phyloP scores from a whole-genome alignment of 192 early-diverging fungal species.

The Coemansia guatemalensis region DNA sequence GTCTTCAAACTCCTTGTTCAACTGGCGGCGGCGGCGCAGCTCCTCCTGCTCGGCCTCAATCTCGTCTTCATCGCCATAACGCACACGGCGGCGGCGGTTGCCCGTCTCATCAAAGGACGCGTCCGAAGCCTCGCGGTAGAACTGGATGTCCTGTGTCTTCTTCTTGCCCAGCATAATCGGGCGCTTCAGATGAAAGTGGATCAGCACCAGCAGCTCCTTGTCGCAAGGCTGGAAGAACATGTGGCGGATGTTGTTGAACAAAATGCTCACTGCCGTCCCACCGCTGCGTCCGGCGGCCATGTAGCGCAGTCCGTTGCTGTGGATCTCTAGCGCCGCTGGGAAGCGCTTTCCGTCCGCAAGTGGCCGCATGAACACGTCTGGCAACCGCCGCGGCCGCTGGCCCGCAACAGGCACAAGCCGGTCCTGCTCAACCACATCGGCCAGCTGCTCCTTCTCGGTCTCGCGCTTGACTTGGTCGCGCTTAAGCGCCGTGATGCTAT shows the following conservation, averaged over 20 bases:
- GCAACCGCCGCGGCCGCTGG: conserved; percentile 70
- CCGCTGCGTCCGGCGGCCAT: conserved; percentile 68
- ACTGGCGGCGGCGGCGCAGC: conserved; percentile 70
- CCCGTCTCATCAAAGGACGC: conserved; percentile 97
- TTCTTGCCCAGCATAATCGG: conserved; percentile 98
- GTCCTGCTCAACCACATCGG: conserved; percentile 94
- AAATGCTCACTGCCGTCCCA: conserved; percentile 85
- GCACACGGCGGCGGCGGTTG: conserved; percentile 78
- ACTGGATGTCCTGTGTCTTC: conserved; percentile 97
- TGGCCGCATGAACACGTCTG: conserved; percentile 93
- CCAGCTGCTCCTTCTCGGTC: conserved; percentile 92
- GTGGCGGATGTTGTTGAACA: conserved; percentile 98
- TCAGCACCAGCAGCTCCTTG: conserved; percentile 88
- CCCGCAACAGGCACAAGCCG: conserved; percentile 77
- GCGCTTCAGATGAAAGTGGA: conserved; percentile 96
- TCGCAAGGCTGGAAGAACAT: conserved; percentile 99
- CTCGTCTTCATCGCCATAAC: conserved; percentile 99
- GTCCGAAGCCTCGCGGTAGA: conserved; percentile 96
- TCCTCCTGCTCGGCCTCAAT: conserved; percentile 95
- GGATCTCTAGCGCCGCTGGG: conserved; percentile 96
- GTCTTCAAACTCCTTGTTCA: conserved; percentile 92
- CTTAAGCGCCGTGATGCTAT: conserved; percentile 87
- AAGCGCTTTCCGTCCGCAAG: conserved; percentile 85
- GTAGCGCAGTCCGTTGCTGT: conserved; percentile 93
- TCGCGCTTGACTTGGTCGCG: conserved; percentile 92